A percentile compares a stretch with the other conserved stretches of the same genome.
These are phyloP conservation scores for Pichia exigua DNA, from an alignment of 805 yeast species.

Conservation along the genomic window DNA sequence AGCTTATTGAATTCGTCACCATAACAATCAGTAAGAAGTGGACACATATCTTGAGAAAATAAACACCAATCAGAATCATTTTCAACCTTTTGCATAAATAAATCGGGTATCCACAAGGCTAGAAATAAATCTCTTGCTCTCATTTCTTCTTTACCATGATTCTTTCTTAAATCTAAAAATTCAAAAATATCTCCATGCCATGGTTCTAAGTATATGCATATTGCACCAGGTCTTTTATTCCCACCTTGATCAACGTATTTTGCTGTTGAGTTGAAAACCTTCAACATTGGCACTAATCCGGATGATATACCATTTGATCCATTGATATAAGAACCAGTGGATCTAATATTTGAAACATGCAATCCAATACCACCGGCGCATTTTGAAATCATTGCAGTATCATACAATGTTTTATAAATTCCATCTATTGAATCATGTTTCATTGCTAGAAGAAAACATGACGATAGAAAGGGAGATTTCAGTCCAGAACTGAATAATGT, in stretches of 20 bases:
- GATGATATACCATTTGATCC: conserved; percentile 90
- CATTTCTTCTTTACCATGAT: conserved; percentile 90
- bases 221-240: conserved; percentile 96
- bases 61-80: conserved; percentile 75
- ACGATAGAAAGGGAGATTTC: conserved; percentile 74
- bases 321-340: conserved; percentile 80
- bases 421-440: conserved; percentile 94
- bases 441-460: conserved; percentile 88
- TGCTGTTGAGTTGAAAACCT: conserved; percentile 93
- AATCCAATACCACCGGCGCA: conserved; percentile 95
- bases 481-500: conserved; percentile 93
- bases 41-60: conserved; percentile 84
- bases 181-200: conserved; percentile 95
- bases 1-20: conserved; percentile 77
- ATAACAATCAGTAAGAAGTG: conserved; percentile 73
- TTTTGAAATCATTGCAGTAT: conserved; percentile 85
- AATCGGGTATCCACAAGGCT: conserved; percentile 92
- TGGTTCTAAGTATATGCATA: conserved; percentile 89
- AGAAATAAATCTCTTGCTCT: conserved; percentile 90
- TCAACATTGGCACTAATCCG: conserved; percentile 92
- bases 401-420: conserved; percentile 81
- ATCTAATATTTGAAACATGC: conserved; percentile 79
- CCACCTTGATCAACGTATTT: conserved; percentile 98
- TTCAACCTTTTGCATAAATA: conserved; percentile 89
- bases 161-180: conserved; percentile 78